Conservation (phyloP, 106 monocot genomes). For the Vanilla planifolia region DNA sequence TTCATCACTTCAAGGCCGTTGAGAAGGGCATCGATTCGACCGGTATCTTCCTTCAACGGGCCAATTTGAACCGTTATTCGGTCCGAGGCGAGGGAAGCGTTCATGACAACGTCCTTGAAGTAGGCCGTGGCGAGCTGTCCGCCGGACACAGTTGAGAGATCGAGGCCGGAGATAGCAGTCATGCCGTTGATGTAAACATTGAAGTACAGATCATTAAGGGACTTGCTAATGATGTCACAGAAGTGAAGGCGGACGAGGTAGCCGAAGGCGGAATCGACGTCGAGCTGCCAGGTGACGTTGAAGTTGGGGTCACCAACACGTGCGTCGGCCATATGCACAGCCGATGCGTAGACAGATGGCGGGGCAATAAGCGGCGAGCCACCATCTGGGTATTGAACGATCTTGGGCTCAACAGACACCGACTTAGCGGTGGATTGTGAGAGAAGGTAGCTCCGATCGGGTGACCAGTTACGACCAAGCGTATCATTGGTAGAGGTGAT, state of each 20-base stretch:
- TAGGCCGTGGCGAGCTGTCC: constrained; percentile 28
- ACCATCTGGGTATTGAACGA: constrained; percentile 26
- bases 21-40: constrained; percentile 24
- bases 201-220: constrained; percentile 45
- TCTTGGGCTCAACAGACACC: constrained; percentile 6
- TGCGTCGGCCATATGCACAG: constrained; percentile 35
- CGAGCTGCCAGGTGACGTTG: constrained; percentile 40
- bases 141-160: constrained; percentile 33
- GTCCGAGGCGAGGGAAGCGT: constrained; percentile 18
- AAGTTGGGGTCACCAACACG: constrained; percentile 28
- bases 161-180: constrained; percentile 29
- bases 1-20: constrained; percentile 48
- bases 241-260: constrained; percentile 43
- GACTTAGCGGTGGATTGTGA: constrained; percentile 24
- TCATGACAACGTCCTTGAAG: constrained; percentile 38
- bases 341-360: constrained; percentile 27
- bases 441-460: constrained; percentile 24
- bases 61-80: constrained; percentile 29
- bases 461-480: constrained; percentile 43
- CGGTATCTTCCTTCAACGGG: constrained; percentile 23
- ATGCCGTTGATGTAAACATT: constrained; percentile 38
- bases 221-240: constrained; percentile 41
- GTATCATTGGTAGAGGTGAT: constrained; percentile 69
- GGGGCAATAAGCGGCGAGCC: constrained; percentile 35
- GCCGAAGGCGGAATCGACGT: constrained; percentile 34